Evolutionary conservation across 257 asterid species (phyloP).

Genomic region (Coffea canephora): DNA sequence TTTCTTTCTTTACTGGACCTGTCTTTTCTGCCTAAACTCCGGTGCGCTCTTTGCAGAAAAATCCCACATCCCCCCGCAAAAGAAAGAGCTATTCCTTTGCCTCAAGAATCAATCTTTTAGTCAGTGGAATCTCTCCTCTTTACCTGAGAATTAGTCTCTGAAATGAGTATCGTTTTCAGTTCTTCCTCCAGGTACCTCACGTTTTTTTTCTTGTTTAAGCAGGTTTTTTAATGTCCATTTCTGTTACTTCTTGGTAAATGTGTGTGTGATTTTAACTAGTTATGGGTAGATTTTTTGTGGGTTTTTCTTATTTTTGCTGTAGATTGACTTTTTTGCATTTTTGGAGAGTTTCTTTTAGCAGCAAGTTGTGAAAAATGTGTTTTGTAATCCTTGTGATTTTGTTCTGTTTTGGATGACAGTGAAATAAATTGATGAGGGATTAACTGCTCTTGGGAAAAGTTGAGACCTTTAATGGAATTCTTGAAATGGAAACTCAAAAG

Average conservation of each 20-base stretch:
- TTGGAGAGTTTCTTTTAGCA: background rate
- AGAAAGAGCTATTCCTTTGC: too few species aligned
- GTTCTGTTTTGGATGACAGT: conserved; percentile 30
- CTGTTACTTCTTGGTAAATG: background rate
- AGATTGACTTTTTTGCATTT: background rate
- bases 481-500: conserved; percentile 41
- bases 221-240: background rate
- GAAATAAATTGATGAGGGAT: conserved; percentile 27
- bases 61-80: background rate
- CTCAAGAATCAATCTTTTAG: background rate
- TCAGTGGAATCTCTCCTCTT: background rate
- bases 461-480: conserved; percentile 39
- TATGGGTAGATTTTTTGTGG: background rate
- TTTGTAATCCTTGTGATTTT: background rate
- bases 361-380: background rate
- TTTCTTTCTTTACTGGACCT: background rate
- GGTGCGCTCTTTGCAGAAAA: background rate
- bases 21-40: background rate
- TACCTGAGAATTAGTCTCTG: background rate
- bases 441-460: conserved; percentile 33
- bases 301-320: background rate
- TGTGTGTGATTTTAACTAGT: background rate
- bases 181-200: background rate
- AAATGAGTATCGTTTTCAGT: background rate
- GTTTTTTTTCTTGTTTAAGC: background rate